phyloP scores from a whole-genome alignment of 2,329 filamentous ascomycete genomes.

The Aspergillus glaucus region DNA sequence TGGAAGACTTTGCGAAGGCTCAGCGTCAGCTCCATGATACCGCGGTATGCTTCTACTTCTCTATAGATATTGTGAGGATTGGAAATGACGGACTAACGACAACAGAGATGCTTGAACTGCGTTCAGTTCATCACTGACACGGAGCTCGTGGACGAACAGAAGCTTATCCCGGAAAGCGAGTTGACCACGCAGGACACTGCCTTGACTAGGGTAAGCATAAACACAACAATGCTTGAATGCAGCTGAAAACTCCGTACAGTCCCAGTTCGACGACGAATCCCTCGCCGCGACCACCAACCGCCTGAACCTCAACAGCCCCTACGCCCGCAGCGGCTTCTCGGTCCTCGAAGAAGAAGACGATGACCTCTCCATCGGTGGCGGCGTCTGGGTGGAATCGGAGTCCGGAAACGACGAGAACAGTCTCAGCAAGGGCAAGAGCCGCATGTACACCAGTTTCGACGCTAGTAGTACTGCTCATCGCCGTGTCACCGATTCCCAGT shows the following conservation, averaged over 20 bases:
- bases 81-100: background rate
- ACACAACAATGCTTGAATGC: background rate
- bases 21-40: slow-evolving; percentile 42
- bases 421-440: slow-evolving; percentile 2
- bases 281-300: slow-evolving; percentile 3
- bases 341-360: slow-evolving; percentile 12
- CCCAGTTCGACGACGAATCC: slow-evolving; percentile 8
- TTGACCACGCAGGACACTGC: slow-evolving; percentile 4
- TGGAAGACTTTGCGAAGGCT: slow-evolving; percentile 46
- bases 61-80: slow-evolving; percentile 4
- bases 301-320: slow-evolving; percentile 1
- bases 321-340: background rate
- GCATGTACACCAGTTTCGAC: slow-evolving; percentile 15
- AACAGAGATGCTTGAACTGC: slow-evolving; percentile 39
- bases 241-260: slow-evolving; percentile 5
- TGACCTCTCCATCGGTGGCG: slow-evolving; percentile 12
- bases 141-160: slow-evolving; percentile 29
- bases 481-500: slow-evolving; percentile 4
- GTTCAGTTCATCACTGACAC: slow-evolving; percentile 29
- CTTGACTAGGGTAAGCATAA: slow-evolving; percentile 5
- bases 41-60: slow-evolving; percentile 33
- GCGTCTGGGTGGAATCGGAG: slow-evolving; percentile 14
- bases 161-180: slow-evolving; percentile 14
- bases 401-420: slow-evolving; percentile 1
- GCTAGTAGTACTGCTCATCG: slow-evolving; percentile 13